phyloP scores from a whole-genome alignment of 306 rosid species.

The Vigna reflexopilosa region DNA sequence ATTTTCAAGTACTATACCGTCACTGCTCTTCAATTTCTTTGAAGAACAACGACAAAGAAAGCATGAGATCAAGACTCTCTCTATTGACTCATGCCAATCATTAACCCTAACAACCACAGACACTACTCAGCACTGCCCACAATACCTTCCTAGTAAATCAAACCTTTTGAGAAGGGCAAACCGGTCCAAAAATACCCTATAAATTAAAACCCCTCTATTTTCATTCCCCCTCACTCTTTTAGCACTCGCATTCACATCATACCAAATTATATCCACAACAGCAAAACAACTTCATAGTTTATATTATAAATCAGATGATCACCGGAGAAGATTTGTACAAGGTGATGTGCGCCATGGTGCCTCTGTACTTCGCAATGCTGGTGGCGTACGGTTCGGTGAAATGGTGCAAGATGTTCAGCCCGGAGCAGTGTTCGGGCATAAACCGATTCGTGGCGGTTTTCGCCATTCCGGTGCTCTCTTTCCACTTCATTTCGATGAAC shows the following conservation, averaged over 20 bases:
- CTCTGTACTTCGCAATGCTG: constrained; percentile 89
- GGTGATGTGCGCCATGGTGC: constrained; percentile 89
- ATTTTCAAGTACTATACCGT: too few relatives aligned
- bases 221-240: neutral
- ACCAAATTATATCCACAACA: neutral
- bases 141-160: neutral
- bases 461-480: constrained; percentile 86
- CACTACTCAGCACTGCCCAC: neutral
- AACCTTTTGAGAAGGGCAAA: neutral
- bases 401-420: constrained; percentile 86
- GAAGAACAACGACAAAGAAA: too few relatives aligned
- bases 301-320: constrained; percentile 43
- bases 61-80: too few relatives aligned
- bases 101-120: constrained; percentile 19
- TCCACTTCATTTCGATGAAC: constrained; percentile 82
- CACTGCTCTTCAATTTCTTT: too few relatives aligned
- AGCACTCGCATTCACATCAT: neutral
- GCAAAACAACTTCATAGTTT: neutral
- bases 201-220: neutral
- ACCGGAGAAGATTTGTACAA: constrained; percentile 77
- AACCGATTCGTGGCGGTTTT: constrained; percentile 93
- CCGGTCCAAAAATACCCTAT: neutral
- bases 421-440: constrained; percentile 86
- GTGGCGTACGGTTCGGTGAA: constrained; percentile 88
- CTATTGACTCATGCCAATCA: neutral